phyloP scores from a whole-genome alignment of 768 basidiomycete genomes.

The Amanita exitialis region DNA sequence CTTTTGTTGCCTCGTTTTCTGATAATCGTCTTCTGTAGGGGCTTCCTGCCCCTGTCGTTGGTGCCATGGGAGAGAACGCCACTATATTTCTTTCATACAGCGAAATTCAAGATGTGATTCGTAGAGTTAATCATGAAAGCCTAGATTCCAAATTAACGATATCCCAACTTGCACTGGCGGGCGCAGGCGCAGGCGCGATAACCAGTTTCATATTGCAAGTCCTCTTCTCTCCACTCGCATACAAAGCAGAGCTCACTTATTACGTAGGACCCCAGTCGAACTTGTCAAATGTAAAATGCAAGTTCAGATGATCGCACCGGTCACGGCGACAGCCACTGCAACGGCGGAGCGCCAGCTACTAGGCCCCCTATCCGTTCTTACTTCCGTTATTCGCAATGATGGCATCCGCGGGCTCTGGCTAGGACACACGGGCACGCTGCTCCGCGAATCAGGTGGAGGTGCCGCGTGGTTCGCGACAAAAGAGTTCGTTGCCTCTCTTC shows the following conservation, averaged over 20 bases:
- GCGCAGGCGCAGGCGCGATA: constrained; percentile 77
- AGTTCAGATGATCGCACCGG: constrained; percentile 21
- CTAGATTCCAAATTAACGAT: constrained; percentile 43
- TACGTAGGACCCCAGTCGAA: constrained; percentile 23
- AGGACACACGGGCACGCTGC: constrained; percentile 77
- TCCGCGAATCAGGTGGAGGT: constrained; percentile 81
- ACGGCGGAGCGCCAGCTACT: constrained; percentile 12
- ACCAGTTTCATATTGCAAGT: constrained; percentile 85
- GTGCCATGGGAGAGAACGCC: constrained; percentile 93
- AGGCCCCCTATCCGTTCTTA: constrained; percentile 18
- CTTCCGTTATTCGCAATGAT: constrained; percentile 18
- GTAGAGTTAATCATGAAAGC: constrained; percentile 25
- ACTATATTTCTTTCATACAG: constrained; percentile 81
- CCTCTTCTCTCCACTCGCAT: neutral
- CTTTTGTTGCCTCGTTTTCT: neutral
- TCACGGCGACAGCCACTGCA: constrained; percentile 5
- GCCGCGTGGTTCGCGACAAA: constrained; percentile 86
- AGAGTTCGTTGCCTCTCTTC: constrained; percentile 57
- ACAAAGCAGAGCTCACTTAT: neutral
- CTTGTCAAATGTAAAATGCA: constrained; percentile 30
- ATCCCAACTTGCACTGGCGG: constrained; percentile 67
- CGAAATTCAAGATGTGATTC: constrained; percentile 59
- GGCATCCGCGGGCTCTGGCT: constrained; percentile 76
- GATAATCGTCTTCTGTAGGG: constrained; percentile 39
- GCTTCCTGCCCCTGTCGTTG: constrained; percentile 85